Conservation (phyloP, 371 early-diverging fungal species). For the Mortierella sp. region DNA sequence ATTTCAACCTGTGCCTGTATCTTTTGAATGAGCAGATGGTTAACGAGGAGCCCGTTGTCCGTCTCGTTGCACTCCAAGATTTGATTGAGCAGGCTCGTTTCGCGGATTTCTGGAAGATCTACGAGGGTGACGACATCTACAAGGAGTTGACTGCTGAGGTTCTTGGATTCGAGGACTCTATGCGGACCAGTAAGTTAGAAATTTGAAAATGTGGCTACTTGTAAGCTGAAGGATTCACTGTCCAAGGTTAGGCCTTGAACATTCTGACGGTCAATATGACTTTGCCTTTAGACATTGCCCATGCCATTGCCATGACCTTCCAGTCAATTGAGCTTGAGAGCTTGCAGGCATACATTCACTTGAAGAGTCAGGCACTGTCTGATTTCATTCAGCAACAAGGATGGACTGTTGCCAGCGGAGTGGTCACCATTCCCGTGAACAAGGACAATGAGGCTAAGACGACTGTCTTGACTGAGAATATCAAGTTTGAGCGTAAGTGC, state of each 20-base stretch:
- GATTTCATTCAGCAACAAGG: constrained; percentile 70
- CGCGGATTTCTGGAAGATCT: constrained; percentile 82
- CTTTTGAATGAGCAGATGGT: constrained; percentile 82
- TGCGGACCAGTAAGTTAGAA: constrained; percentile 63
- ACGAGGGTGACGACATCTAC: constrained; percentile 63
- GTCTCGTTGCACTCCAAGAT: constrained; percentile 80
- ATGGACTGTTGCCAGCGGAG: constrained; percentile 73
- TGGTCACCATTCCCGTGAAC: constrained; percentile 81
- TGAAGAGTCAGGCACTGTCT: constrained; percentile 74
- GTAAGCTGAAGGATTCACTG: not conserved
- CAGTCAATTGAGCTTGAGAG: constrained; percentile 75
- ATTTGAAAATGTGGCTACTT: not conserved
- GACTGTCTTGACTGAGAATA: constrained; percentile 85
- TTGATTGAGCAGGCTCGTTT: constrained; percentile 84
- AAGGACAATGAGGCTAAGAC: constrained; percentile 87
- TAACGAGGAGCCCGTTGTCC: constrained; percentile 68
- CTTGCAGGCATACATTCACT: constrained; percentile 73
- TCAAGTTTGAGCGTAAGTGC: constrained; percentile 81
- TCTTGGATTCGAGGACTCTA: constrained; percentile 77
- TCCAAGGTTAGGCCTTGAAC: no score
- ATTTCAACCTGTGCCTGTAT: constrained; percentile 90
- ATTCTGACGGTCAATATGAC: no score
- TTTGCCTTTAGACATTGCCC: constrained; percentile 65
- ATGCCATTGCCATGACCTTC: constrained; percentile 81
- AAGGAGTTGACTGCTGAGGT: constrained; percentile 72